phyloP scores from a whole-genome alignment of 2,329 filamentous ascomycete genomes.

The Colletotrichum trifolii region DNA sequence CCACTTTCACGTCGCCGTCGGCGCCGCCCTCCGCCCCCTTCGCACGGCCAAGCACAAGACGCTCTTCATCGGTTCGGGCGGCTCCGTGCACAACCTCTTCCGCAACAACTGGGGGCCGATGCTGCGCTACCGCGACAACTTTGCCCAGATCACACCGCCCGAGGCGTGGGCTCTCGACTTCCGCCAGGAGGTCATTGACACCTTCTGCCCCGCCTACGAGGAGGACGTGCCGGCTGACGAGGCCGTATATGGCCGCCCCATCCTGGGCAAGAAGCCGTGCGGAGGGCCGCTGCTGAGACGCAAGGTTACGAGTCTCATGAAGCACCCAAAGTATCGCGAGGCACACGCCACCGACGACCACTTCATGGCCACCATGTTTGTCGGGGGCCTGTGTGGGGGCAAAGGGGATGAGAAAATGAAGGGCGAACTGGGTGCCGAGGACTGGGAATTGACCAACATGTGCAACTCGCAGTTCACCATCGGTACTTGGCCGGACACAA shows the following conservation, averaged over 20 bases:
- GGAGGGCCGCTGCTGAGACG: slow-evolving; percentile 65
- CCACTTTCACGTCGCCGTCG: slow-evolving; percentile 62
- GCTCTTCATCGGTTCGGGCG: slow-evolving; percentile 69
- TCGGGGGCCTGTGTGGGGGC: slow-evolving; percentile 66
- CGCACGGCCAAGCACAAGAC: slow-evolving; percentile 53
- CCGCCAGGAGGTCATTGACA: slow-evolving; percentile 64
- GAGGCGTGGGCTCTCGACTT: slow-evolving; percentile 73
- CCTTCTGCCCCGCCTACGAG: slow-evolving; percentile 31
- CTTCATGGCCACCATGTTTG: slow-evolving; percentile 74
- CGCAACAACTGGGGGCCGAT: slow-evolving; percentile 75
- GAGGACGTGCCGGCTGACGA: slow-evolving; percentile 62
- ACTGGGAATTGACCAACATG: slow-evolving; percentile 76
- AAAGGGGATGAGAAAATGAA: slow-evolving; percentile 55
- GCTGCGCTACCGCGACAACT: slow-evolving; percentile 71
- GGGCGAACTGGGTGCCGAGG: slow-evolving; percentile 64
- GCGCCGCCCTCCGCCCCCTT: slow-evolving; percentile 65
- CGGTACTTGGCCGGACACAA: slow-evolving; percentile 48
- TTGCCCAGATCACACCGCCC: slow-evolving; percentile 68
- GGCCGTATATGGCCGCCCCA: slow-evolving; percentile 22
- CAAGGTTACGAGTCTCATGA: slow-evolving; percentile 72
- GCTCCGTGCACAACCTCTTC: slow-evolving; percentile 77
- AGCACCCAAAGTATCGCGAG: slow-evolving; percentile 72
- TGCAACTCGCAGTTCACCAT: slow-evolving; percentile 70
- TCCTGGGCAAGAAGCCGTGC: slow-evolving; percentile 36
- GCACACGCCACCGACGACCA: slow-evolving; percentile 78